Base-by-base conservation (phyloP, 2,329 filamentous ascomycete species). In the Rosellinia necatrix region DNA sequence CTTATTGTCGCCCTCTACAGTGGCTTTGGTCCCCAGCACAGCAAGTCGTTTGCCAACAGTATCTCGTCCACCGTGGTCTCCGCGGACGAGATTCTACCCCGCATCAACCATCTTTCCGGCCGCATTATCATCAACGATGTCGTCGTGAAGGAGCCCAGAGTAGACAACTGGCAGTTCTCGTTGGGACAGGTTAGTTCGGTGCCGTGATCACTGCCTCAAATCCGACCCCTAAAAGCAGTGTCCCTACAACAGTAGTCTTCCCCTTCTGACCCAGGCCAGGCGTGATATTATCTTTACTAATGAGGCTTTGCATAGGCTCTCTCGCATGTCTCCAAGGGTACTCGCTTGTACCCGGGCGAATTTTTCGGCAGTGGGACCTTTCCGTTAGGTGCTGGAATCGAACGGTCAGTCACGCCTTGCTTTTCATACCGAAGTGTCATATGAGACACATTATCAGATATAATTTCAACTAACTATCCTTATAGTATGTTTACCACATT, bases 331-430 rank as follows among this genome's bases (percentile, higher is more conserved):
- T 68, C 66, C 8, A 56, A 56, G 40, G 46, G 58, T 22, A 68
- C 66, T 3, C 55, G 53, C 34, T 51, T 68, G 25, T 66, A 67
- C 15, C 63, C 65, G 6, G 66, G 66, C 29, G 66, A 68, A 47
- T 66, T 68, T 44, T 67, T 68, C 30, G 66, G 65, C 13, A 63
- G 62, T 25, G 66, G 66, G 1, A 68, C 66, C 7, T 64, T 67
- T 22, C 63, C 65, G 1, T 17, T 35, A 6, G 66, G 66, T 15
- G 64, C 65, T n/a, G 66, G 66, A 6, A 62, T 68, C 17, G 66
- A 68, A 57, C 41, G 59, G 59, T 61, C n/a, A 27, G 59, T 59
- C 9, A 12, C n/a, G n/a, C n/a, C n/a, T n/a, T n/a, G n/a, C n/a
- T n/a, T 49, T 32, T 6, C 1, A 4, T 6, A 15, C 12, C 19